phyloP scores from a whole-genome alignment of 805 yeast genomes.

The Barnettozyma siamensis region DNA sequence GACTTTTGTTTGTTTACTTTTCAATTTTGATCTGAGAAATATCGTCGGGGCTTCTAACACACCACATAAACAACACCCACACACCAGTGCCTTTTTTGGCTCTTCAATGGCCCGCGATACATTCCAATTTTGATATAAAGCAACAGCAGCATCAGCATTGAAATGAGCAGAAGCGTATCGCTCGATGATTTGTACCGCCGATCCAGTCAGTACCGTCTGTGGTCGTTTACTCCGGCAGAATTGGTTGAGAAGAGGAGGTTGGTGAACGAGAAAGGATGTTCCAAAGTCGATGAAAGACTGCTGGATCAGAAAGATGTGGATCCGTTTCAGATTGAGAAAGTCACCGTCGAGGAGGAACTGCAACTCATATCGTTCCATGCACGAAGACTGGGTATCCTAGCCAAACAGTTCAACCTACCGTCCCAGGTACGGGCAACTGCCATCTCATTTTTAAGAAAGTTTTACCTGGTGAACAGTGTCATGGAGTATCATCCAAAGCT shows the following conservation, averaged over 20 bases:
- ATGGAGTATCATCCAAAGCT: conserved; percentile 87
- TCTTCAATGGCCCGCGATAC: too few species aligned
- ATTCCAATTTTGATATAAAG: too few species aligned
- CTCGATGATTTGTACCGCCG: conserved; percentile 86
- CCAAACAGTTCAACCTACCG: conserved; percentile 73
- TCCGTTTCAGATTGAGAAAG: conserved; percentile 28
- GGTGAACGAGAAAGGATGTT: conserved; percentile 52
- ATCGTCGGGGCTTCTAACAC: too few species aligned
- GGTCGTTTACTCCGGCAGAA: conserved; percentile 73
- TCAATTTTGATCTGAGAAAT: background rate
- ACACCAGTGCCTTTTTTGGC: background rate
- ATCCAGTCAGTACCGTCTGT: conserved; percentile 73
- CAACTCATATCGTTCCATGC: conserved; percentile 66
- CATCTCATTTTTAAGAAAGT: conserved; percentile 70
- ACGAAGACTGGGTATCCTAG: conserved; percentile 62
- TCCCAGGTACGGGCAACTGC: conserved; percentile 88
- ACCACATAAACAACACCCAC: too few species aligned
- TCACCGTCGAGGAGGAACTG: conserved; percentile 66
- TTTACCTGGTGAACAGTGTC: conserved; percentile 73
- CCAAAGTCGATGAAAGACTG: conserved; percentile 28
- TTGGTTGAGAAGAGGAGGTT: conserved; percentile 42
- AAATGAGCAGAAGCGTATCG: conserved; percentile 36
- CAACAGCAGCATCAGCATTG: too few species aligned
- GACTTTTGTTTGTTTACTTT: background rate
- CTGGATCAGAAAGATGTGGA: conserved; percentile 26